These are phyloP conservation scores for Blastocystis sp. DNA, from an alignment of 352 stramenopile genomes.

Conservation along the genomic window DNA sequence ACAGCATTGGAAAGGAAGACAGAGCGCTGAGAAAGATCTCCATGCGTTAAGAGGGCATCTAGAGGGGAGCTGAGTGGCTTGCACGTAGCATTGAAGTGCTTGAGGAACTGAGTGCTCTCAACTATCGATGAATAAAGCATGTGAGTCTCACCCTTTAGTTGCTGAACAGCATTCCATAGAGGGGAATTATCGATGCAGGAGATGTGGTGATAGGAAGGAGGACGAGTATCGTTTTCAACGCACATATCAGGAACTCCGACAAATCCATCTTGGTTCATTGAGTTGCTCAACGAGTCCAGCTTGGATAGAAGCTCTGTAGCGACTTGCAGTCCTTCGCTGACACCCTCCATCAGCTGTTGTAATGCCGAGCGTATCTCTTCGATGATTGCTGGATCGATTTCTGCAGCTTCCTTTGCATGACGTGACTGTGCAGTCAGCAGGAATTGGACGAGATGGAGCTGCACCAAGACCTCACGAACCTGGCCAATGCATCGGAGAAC, in stretches of 20 bases:
- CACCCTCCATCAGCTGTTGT: neutral
- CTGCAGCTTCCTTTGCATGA: neutral
- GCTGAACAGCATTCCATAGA: neutral
- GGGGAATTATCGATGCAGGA: constrained; percentile 18
- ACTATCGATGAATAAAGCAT: neutral
- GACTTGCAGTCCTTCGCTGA: neutral
- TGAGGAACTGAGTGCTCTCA: constrained; percentile 7
- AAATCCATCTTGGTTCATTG: neutral
- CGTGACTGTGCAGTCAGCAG: neutral
- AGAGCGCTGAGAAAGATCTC: neutral
- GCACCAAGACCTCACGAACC: neutral
- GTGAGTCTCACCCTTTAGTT: neutral
- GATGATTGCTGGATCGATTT: neutral
- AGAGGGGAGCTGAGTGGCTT: neutral
- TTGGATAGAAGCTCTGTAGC: neutral
- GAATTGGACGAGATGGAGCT: neutral
- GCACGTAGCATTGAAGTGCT: neutral
- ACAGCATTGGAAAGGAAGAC: neutral
- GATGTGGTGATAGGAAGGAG: neutral
- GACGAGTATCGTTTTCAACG: neutral
- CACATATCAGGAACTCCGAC: neutral
- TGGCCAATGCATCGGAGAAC: neutral
- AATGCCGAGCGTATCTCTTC: neutral
- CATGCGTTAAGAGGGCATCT: neutral
- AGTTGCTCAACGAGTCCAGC: neutral